A percentile compares a stretch with the other conserved stretches of the same genome.
Evolutionary conservation across 2,329 filamentous ascomycete species (phyloP).

Genomic region (Fusarium albosuccineum): DNA sequence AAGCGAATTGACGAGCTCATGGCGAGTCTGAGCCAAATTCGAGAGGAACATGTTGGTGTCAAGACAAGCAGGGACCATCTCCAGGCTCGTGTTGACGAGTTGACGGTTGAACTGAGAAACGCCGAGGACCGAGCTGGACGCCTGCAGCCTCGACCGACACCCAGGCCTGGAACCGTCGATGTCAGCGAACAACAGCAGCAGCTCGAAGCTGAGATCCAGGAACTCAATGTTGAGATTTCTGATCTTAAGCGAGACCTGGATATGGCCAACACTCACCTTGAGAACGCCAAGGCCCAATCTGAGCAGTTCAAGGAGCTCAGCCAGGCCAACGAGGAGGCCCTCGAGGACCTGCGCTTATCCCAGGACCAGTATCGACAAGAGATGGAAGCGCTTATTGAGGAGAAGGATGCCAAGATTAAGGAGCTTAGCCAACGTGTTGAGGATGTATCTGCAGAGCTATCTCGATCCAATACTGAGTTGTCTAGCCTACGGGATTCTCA

Average conservation of each 20-base stretch:
- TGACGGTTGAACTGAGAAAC: constrained; percentile 87
- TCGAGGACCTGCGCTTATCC: constrained; percentile 82
- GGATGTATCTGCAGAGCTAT: constrained; percentile 85
- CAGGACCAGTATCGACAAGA: constrained; percentile 92
- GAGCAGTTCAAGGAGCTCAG: constrained; percentile 92
- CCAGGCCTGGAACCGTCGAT: constrained; percentile 63
- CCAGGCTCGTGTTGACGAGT: constrained; percentile 87
- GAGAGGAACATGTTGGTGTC: constrained; percentile 86
- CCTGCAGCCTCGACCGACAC: constrained; percentile 82
- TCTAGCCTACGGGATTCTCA: constrained; percentile 84
- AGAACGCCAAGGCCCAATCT: constrained; percentile 82
- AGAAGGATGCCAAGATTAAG: constrained; percentile 83
- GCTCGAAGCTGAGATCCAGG: constrained; percentile 76
- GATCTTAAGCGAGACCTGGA: constrained; percentile 91
- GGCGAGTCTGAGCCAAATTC: constrained; percentile 80
- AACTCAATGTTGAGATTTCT: constrained; percentile 84
- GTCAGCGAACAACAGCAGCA: constrained; percentile 62
- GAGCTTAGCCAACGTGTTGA: constrained; percentile 87
- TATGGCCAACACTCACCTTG: constrained; percentile 81
- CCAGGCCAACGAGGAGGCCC: constrained; percentile 86
- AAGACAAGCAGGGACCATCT: constrained; percentile 93
- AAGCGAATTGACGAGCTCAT: constrained; percentile 94
- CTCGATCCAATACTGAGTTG: constrained; percentile 84
- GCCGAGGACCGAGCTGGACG: constrained; percentile 89
- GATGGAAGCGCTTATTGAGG: constrained; percentile 78